Evolutionary conservation across 2,329 filamentous ascomycete species (phyloP).

Genomic region (Lasiodiplodia citricola): DNA sequence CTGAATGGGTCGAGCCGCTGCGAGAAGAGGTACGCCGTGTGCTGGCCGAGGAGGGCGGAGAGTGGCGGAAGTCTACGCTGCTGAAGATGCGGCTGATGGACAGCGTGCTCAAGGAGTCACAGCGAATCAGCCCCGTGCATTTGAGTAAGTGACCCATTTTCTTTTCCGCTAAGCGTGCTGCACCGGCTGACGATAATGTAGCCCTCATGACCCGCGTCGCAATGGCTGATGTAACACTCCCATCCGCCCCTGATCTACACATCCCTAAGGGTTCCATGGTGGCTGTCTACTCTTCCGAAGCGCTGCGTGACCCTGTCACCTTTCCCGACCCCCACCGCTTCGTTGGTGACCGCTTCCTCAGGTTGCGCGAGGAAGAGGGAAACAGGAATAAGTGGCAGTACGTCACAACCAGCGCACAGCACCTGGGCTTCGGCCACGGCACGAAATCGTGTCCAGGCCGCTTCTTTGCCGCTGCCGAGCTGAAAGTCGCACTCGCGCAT

Average conservation of each 20-base stretch:
- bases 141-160: background rate
- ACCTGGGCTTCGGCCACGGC: conserved; percentile 3
- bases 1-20: background rate
- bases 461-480: conserved; percentile 40
- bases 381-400: conserved; percentile 7
- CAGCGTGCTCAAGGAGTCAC: conserved; percentile 27
- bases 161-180: background rate
- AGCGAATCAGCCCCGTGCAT: conserved; percentile 19
- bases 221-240: background rate
- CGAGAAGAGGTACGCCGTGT: background rate
- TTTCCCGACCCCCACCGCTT: background rate
- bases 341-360: background rate
- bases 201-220: conserved; percentile 1
- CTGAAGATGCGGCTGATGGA: conserved; percentile 12
- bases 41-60: background rate
- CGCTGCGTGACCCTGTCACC: background rate
- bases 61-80: conserved; percentile 9
- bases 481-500: conserved; percentile 40
- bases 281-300: background rate
- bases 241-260: background rate
- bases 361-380: background rate
- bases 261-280: background rate
- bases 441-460: conserved; percentile 39
- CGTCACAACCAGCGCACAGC: background rate
- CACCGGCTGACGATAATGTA: background rate